Percentiles rank a stretch among this genome's conserved stretches.
Evolutionary conservation across 306 rosid species (phyloP).

Genomic region (Purshia tridentata): DNA sequence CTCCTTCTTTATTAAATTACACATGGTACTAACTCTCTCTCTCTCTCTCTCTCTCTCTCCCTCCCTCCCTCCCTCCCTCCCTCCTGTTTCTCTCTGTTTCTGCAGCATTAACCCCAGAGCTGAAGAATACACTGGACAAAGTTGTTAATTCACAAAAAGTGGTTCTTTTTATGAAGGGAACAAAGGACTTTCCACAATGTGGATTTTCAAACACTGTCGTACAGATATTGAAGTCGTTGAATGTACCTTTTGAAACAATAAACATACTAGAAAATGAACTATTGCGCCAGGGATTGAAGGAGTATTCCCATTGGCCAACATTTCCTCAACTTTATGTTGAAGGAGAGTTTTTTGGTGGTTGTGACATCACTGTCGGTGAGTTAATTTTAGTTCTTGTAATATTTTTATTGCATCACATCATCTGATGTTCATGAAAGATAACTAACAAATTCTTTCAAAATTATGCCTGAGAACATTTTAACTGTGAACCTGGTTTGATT

Average conservation of each 20-base stretch:
- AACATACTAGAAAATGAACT: slow-evolving; percentile 79
- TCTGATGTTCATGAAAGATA: neutral
- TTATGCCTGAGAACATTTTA: neutral
- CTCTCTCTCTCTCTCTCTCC: neutral
- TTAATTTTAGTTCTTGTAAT: slow-evolving; percentile 4
- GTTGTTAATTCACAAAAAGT: slow-evolving; percentile 79
- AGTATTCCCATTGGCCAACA: slow-evolving; percentile 92
- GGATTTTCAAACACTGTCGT: slow-evolving; percentile 95
- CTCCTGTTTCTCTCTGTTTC: neutral
- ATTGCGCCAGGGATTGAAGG: slow-evolving; percentile 79
- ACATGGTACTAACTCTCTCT: neutral
- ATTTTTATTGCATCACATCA: neutral
- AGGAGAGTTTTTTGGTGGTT: slow-evolving; percentile 98
- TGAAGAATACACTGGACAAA: slow-evolving; percentile 84
- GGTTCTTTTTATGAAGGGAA: slow-evolving; percentile 91
- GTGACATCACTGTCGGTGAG: slow-evolving; percentile 97
- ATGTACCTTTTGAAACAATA: slow-evolving; percentile 71
- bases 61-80: neutral
- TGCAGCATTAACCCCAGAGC: slow-evolving; percentile 77
- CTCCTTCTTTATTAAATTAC: neutral
- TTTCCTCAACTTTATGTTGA: slow-evolving; percentile 95
- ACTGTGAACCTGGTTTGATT: neutral
- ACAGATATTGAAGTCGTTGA: slow-evolving; percentile 78
- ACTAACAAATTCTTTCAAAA: neutral
- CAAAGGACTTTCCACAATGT: slow-evolving; percentile 90